Evolutionary conservation across 2,329 filamentous ascomycete species (phyloP).

Genomic region (Pleomassaria siparia): DNA sequence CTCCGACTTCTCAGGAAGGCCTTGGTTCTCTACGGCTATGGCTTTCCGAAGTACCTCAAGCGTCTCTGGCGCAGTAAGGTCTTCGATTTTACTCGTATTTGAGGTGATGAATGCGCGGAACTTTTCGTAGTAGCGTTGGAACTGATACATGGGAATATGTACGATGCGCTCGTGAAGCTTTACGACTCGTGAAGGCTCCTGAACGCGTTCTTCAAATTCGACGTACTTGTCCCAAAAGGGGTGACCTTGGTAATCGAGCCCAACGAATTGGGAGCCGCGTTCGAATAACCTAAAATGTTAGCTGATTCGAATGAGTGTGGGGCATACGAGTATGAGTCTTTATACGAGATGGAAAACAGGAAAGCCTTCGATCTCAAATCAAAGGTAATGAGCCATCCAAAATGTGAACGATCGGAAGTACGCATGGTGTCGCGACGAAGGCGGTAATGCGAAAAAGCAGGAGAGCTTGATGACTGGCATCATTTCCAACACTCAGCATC

Average conservation of each 20-base stretch:
- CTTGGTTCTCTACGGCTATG: conserved; percentile 63
- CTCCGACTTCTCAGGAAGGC: conserved; percentile 63
- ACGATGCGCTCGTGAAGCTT: conserved; percentile 80
- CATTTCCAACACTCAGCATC: not conserved
- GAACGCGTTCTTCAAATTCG: conserved; percentile 87
- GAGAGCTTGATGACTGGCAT: not conserved
- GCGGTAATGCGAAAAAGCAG: not conserved
- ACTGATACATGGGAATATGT: conserved; percentile 92
- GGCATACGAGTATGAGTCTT: not conserved
- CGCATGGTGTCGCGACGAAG: not conserved
- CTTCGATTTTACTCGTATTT: conserved; percentile 72
- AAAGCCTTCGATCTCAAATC: not conserved
- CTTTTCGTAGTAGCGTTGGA: conserved; percentile 90
- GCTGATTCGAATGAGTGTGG: not conserved
- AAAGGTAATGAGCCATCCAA: not conserved
- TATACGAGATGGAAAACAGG: not conserved
- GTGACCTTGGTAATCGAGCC: conserved; percentile 89
- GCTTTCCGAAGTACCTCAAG: conserved; percentile 71
- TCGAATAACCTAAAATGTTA: conserved; percentile 75
- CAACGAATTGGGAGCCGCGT: conserved; percentile 79
- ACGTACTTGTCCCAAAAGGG: conserved; percentile 99
- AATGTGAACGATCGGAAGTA: not conserved
- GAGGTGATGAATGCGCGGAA: conserved; percentile 66
- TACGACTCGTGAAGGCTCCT: conserved; percentile 65
- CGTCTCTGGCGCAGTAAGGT: conserved; percentile 70